Percentiles rank a stretch among this genome's conserved stretches.
Evolutionary conservation across 805 yeast genomes (phyloP).

Genomic region (Yarrowia yakushimensis): DNA sequence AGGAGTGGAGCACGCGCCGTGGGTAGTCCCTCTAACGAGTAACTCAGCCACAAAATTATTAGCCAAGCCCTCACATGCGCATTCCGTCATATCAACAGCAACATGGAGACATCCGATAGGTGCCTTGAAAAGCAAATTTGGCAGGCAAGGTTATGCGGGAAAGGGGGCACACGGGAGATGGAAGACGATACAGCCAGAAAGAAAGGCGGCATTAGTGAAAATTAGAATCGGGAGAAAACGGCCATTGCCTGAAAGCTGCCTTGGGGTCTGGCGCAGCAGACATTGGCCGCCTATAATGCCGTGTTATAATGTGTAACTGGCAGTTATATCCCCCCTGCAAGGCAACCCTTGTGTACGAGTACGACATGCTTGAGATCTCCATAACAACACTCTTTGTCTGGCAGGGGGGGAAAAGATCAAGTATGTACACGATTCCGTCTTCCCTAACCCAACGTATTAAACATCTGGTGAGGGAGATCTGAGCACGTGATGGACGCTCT

Average conservation of each 20-base stretch:
- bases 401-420: neutral
- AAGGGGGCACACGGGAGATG: neutral
- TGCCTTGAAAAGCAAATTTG: slow-evolving; percentile 14
- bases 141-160: neutral
- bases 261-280: neutral
- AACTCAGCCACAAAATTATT: neutral
- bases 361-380: neutral
- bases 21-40: neutral
- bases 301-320: neutral
- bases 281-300: neutral
- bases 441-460: neutral
- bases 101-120: neutral
- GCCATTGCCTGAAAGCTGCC: neutral
- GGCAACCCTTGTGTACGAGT: neutral
- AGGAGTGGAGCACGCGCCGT: neutral
- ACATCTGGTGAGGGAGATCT: neutral
- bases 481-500: neutral
- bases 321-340: neutral
- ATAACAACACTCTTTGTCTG: neutral
- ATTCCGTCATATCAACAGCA: slow-evolving; percentile 7
- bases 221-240: neutral
- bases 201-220: neutral
- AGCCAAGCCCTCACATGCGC: neutral
- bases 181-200: no score
- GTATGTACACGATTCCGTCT: neutral